phyloP scores from a whole-genome alignment of 768 basidiomycete species.

The Tylopilus plumbeoviolaceoides region DNA sequence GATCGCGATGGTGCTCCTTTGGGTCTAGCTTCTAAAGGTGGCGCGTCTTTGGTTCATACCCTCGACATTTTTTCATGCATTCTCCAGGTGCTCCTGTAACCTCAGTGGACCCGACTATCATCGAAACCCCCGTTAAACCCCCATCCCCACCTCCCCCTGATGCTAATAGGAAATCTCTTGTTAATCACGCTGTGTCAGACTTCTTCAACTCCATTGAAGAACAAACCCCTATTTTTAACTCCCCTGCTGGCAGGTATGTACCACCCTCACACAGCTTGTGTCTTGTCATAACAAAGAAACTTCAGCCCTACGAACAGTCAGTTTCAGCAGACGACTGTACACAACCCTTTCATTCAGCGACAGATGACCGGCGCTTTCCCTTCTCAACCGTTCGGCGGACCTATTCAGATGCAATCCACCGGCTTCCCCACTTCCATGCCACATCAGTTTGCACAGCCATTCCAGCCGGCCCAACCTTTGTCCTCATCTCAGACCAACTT shows the following conservation, averaged over 20 bases:
- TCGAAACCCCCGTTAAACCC: slow-evolving; percentile 20
- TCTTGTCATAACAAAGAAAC: slow-evolving; percentile 10
- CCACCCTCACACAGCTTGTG: background rate
- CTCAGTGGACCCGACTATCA: slow-evolving; percentile 17
- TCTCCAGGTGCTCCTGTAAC: slow-evolving; percentile 15
- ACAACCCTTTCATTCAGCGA: slow-evolving; percentile 76
- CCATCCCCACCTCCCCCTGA: slow-evolving; percentile 21
- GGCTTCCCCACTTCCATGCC: slow-evolving; percentile 49
- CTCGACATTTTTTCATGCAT: slow-evolving; percentile 1
- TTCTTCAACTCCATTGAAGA: slow-evolving; percentile 90
- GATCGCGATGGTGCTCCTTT: slow-evolving; percentile 9
- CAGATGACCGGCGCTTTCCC: slow-evolving; percentile 46
- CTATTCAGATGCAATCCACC: slow-evolving; percentile 51
- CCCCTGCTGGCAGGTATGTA: slow-evolving; percentile 49
- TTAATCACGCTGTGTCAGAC: slow-evolving; percentile 59
- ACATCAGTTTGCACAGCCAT: slow-evolving; percentile 30
- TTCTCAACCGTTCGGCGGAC: slow-evolving; percentile 41
- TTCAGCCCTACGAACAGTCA: slow-evolving; percentile 46
- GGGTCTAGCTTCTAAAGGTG: slow-evolving; percentile 18
- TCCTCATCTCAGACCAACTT: slow-evolving; percentile 12
- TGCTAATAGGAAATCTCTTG: slow-evolving; percentile 31
- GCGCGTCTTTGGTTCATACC: background rate
- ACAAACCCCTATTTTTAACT: slow-evolving; percentile 68
- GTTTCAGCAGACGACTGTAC: slow-evolving; percentile 53
- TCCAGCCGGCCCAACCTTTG: slow-evolving; percentile 11